Evolutionary conservation across 148 eudicot genomes (phyloP), one percentile per base, ranked within the genome.

Genomic region (Euryodendron excelsum): DNA sequence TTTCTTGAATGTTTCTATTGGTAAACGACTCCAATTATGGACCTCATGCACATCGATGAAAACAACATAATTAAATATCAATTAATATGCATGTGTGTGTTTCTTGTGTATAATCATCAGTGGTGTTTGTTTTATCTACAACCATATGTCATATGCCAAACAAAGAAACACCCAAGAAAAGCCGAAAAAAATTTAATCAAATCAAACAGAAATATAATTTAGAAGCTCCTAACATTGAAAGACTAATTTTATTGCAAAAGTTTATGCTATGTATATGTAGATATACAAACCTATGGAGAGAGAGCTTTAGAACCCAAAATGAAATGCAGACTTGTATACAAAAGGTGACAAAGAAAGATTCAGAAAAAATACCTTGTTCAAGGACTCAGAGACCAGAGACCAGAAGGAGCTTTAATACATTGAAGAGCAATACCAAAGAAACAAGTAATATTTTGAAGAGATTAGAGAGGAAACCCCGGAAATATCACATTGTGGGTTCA

Each of bases 401-500:
- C n/a, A n/a, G n/a, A n/a, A n/a, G n/a, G n/a, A n/a, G n/a, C n/a
- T n/a, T n/a, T n/a, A 31, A 30, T 28, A 17, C 55, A 18, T 47
- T 27, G 55, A 47, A 28, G 59, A 11, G 30, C 28, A 33, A 11
- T 52, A 18, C 48, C 23, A 23, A 17, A 27, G 1, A 4, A 55
- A n/a, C n/a, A n/a, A 55, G 60, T 18, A 21, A 55, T 55, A 55
- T 48, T 66, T 37, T 66, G 72, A 41, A 68, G 72, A n/a, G 20
- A 39, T 68, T 18, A 17, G 41, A 21, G 39, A 68, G 72, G 47
- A 41, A n/a, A 37, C 7, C 27, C 52, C 11, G 17, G 47, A 63
- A 41, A 39, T 41, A 68, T 37, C 76, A 34, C 76, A 72, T 21
- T 72, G 62, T 21, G 15, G n/a, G n/a, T n/a, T n/a, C n/a, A 52